Conservation (phyloP, 805 yeast genomes). For the Pichia sporocuriosa region DNA sequence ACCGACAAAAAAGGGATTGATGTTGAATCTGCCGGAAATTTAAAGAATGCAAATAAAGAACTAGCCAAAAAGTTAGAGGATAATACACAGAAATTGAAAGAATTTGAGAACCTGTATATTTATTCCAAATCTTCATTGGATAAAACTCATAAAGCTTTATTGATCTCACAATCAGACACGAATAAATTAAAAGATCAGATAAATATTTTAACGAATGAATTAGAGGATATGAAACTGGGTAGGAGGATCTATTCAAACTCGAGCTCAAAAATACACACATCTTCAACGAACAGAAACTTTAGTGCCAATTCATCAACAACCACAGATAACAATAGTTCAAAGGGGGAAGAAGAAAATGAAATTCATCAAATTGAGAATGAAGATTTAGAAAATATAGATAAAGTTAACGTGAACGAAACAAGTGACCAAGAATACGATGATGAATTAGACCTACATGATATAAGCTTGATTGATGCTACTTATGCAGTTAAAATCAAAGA, state of each 20-base stretch:
- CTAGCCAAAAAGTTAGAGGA: constrained; percentile 30
- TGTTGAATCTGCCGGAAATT: too few relatives aligned
- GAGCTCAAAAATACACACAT: constrained; percentile 5
- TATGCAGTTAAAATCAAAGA: constrained; percentile 73
- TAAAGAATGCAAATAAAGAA: constrained; percentile 16
- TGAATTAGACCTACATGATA: constrained; percentile 24
- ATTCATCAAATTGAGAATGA: not conserved
- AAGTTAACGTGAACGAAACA: constrained; percentile 10
- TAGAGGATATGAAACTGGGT: constrained; percentile 56
- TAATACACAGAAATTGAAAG: constrained; percentile 15
- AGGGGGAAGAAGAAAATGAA: not conserved
- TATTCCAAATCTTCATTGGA: constrained; percentile 66
- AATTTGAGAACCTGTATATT: constrained; percentile 59
- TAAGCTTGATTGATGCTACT: constrained; percentile 40
- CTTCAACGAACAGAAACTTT: constrained; percentile 1
- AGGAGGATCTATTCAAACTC: constrained; percentile 19
- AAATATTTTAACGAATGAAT: constrained; percentile 52
- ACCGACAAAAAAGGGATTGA: not conserved
- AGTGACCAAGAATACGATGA: constrained; percentile 20
- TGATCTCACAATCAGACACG: constrained; percentile 65
- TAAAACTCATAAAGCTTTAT: constrained; percentile 69
- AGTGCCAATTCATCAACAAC: not conserved
- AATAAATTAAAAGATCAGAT: constrained; percentile 50
- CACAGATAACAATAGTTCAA: not conserved
- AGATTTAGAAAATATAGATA: too few relatives aligned